Evolutionary conservation across 371 early-diverging fungal species (phyloP).

Genomic region (Mortierella sp.): DNA sequence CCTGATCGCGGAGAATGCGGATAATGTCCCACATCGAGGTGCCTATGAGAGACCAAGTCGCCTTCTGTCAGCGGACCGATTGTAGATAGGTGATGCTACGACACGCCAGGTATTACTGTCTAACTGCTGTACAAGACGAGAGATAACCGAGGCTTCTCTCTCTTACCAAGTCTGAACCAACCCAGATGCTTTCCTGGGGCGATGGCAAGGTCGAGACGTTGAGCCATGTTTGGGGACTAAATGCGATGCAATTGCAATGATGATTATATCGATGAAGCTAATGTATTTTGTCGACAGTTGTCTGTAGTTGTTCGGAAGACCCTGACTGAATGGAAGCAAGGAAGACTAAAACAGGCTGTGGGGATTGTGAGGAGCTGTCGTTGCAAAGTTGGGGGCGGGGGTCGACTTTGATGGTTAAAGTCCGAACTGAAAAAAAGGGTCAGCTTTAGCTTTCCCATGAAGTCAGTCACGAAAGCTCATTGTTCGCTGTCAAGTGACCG

Average conservation of each 20-base stretch:
- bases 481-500: too few relatives aligned
- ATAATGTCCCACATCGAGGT: slow-evolving; percentile 69
- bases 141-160: neutral
- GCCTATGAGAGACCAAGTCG: slow-evolving; percentile 56
- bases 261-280: too few relatives aligned
- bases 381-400: neutral
- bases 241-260: too few relatives aligned
- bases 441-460: neutral
- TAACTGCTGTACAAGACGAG: too few relatives aligned
- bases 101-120: too few relatives aligned
- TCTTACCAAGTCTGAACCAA: slow-evolving; percentile 66
- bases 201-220: slow-evolving; percentile 66
- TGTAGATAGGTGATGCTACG: too few relatives aligned
- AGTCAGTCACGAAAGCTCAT: neutral
- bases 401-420: neutral
- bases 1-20: slow-evolving; percentile 61
- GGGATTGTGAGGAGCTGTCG: neutral
- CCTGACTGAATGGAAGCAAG: neutral
- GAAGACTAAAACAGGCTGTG: neutral
- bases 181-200: slow-evolving; percentile 67
- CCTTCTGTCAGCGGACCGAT: neutral
- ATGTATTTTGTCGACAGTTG: too few relatives aligned
- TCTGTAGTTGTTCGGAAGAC: too few relatives aligned
- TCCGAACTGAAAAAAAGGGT: neutral
- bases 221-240: slow-evolving; percentile 20